These are phyloP conservation scores for Starmerella cellae DNA, from an alignment of 805 yeast genomes.

Conservation along the genomic window DNA sequence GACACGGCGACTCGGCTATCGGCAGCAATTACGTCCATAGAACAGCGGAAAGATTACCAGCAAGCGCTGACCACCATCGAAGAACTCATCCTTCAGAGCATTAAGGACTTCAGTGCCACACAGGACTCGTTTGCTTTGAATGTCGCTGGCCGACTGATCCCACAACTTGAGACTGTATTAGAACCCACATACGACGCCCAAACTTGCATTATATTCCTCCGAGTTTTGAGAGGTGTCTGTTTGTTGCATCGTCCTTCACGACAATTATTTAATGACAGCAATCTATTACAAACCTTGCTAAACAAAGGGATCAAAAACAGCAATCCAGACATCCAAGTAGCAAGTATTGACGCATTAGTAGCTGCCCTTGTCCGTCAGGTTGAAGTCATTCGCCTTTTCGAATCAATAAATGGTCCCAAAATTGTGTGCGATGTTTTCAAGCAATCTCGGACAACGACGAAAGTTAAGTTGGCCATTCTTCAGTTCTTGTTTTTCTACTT, in stretches of 20 bases:
- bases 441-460: slow-evolving; percentile 33
- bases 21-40: too few relatives aligned
- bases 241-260: slow-evolving; percentile 47
- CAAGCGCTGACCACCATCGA: slow-evolving; percentile 4
- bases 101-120: slow-evolving; percentile 30
- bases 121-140: slow-evolving; percentile 47
- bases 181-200: neutral
- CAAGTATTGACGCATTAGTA: slow-evolving; percentile 42
- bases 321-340: slow-evolving; percentile 25
- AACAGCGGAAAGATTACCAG: slow-evolving; percentile 3
- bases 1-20: too few relatives aligned
- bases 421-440: slow-evolving; percentile 37
- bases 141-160: slow-evolving; percentile 29
- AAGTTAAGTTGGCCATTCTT: slow-evolving; percentile 47
- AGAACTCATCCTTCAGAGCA: slow-evolving; percentile 3
- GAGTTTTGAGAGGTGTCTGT: slow-evolving; percentile 42
- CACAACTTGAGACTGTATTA: slow-evolving; percentile 9
- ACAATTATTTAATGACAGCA: slow-evolving; percentile 35
- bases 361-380: slow-evolving; percentile 46
- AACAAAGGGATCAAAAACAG: slow-evolving; percentile 7
- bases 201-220: slow-evolving; percentile 18
- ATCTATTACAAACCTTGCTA: slow-evolving; percentile 17
- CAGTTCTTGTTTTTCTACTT: slow-evolving; percentile 60
- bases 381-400: slow-evolving; percentile 46
- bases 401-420: slow-evolving; percentile 42